These are phyloP conservation scores for Rhytidhysteron rufulum DNA, from an alignment of 2,329 filamentous ascomycete genomes.

Conservation along the genomic window DNA sequence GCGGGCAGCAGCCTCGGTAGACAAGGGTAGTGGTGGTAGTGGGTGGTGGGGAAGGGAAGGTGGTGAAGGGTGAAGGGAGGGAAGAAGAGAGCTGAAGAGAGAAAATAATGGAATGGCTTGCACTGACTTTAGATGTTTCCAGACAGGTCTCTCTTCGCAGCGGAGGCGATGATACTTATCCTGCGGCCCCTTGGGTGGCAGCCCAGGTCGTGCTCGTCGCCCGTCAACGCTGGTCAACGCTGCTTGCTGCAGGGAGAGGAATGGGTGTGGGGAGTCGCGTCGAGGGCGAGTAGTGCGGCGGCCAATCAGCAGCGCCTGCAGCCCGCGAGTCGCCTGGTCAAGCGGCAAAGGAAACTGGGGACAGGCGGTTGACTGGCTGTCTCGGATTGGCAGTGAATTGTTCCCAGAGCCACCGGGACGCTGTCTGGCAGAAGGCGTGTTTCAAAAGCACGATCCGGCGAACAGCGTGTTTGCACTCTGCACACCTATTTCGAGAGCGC, in stretches of 20 bases:
- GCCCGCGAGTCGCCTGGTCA: conserved; percentile 19
- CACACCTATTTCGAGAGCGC: conserved; percentile 20
- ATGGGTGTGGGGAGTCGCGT: conserved; percentile 17
- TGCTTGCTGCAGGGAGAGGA: conserved; percentile 8
- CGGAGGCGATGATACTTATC: conserved; percentile 31
- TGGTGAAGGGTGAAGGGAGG: too few relatives aligned
- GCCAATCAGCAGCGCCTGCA: conserved; percentile 23
- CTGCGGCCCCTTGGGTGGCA: conserved; percentile 13
- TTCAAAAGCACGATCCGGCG: conserved; percentile 24
- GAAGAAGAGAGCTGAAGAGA: conserved; percentile 5
- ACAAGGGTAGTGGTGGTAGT: too few relatives aligned
- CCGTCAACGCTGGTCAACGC: conserved; percentile 12
- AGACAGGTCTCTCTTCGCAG: conserved; percentile 21
- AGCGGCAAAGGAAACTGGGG: conserved; percentile 24
- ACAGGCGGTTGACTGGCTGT: conserved; percentile 31
- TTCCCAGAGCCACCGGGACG: conserved; percentile 11
- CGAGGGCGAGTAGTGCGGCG: conserved; percentile 14
- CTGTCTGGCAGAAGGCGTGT: conserved; percentile 23
- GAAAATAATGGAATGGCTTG: conserved; percentile 8
- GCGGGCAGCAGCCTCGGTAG: conserved; percentile 14
- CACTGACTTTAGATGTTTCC: conserved; percentile 11
- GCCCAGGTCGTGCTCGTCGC: conserved; percentile 11
- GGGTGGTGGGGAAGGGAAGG: too few relatives aligned
- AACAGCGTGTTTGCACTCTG: conserved; percentile 26
- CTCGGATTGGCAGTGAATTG: conserved; percentile 19